Evolutionary conservation across 352 stramenopile genomes (phyloP), one percentile per base, ranked within the genome.

Genomic region (Globisporangium solare): DNA sequence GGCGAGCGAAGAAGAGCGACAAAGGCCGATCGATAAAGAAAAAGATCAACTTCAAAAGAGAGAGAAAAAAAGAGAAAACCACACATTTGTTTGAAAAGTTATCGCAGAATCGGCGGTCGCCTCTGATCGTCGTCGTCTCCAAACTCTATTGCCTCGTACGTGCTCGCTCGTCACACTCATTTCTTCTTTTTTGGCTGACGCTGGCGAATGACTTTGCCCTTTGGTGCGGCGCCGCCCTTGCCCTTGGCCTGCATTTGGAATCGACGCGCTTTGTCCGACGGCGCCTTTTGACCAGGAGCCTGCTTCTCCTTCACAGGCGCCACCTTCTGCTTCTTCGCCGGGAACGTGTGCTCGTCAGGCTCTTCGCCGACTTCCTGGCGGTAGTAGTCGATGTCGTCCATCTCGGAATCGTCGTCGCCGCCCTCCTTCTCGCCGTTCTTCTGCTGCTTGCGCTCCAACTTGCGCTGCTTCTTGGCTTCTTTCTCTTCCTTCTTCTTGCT

Each of bases 381-480:
- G 67, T 93, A 93, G 64, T 91, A 93, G 39, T 91, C 83, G 11
- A 71, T 75, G 52, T 93, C 83, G 42, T 93, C 79, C 13, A 84
- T 41, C 48, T 92, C 83, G 50, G 69, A 87, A 14, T 87, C 78
- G 47, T 87, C 70, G 17, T 78, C 68, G 20, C 32, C 46, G 27
- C 39, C 32, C 14, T 47, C 35, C 48, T 70, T 68, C 13, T 74
- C 76, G 31, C 80, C 78, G 42, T 76, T 74, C 39, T 68, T 64
- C 40, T 83, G 71, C 22, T 76, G 65, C 57, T 91, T 88, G 46
- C 71, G 76, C 37, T 89, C 76, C 1, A 76, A 71, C 48, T 84
- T 84, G 54, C 66, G 76, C 67, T 88, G 68, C 69, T 90, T 90
- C 66, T 92, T 92, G 24, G 74, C 74, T 18, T 95, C 73, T 57